Base-by-base conservation (phyloP, 208 protist species). In the Herpetomonas tarakana region DNA sequence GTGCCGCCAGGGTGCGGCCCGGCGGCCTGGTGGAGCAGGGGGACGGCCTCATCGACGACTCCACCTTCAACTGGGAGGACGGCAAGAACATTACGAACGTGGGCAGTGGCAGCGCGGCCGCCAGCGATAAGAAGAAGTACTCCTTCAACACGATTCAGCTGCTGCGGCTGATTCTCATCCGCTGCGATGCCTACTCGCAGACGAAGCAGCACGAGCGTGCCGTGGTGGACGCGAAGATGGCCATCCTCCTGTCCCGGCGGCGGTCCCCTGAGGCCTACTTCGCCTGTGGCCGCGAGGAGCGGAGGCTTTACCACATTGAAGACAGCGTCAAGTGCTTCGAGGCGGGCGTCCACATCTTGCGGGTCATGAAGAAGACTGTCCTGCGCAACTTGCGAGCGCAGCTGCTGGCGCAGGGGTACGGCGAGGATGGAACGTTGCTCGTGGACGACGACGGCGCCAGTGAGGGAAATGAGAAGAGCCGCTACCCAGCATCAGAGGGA, bases 221-320 rank as follows among this genome's bases (percentile, higher is more conserved):
- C 2, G 49, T 91, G 52, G 45, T 85, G 44, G 87, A 93, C 58
- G 81, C 81, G 9, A 45, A 70, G 39, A 75, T 47, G 12, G 87
- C 81, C 2, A 50, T 87, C 19, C 69, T 76, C 61, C 35, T 90
- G 11, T 78, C 73, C 55, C 25, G 58, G 25, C 74, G 77, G 11
- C 75, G 80, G 35, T 83, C 75, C 0, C 64, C 83, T 18, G 74
- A 91, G 58, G 87, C 82, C 28, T 79, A 87, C 75, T 91, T 90
- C 64, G 60, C 65, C 26, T 50, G 82, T 18, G 86, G 83, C 16
- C 75, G 80, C 18, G 79, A 90, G 68, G 68, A 81, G n/a, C 68
- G 76, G 19, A 66, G 69, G 22, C 74, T 87, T 16, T 81, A 74
- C 49, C 75, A 74, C 50, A 69, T 90, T 31, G 30, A 12, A 12